Base-by-base conservation (phyloP, 2,329 filamentous ascomycete genomes). In the Aureobasidium uvarum region DNA sequence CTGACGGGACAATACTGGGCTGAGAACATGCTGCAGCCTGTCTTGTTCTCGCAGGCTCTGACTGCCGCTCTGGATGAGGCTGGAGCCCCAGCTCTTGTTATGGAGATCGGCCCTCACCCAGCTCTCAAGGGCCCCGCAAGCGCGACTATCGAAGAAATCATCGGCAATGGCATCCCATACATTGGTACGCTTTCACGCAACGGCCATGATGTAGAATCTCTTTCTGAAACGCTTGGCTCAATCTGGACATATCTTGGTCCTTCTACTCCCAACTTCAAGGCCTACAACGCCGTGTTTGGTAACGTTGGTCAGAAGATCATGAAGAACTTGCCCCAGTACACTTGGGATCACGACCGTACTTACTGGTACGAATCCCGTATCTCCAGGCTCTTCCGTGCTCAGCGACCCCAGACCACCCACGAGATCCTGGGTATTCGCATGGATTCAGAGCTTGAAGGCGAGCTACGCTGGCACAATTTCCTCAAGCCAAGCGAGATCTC, bases 31-130 rank as follows among this genome's bases (percentile, higher is more conserved):
- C 66, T 72, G 0, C 70, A 74, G 18, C 73, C 79, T 1, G 79
- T 81, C 0, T 68, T 78, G 0, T 83, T 81, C 63, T 70, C 71
- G 5, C 74, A 80, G 52, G 80, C 81, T 0, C 51, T 82, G 1
- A 64, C 33, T 11, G 51, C 31, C 45, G 76, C 2, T 6, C 75
- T 6, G n/a, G 69, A 3, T 41, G 67, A 8, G 18, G 31, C 23
- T 39, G 70, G 69, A 0, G 46, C 68, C 0, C 73, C 77, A 23
- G 74, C 78, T 41, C 71, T 77, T 14, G 74, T 69, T 18, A 69
- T 82, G 5, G 81, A 82, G 56, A 67, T 81, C 7, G 80, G 80
- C 0, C 78, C 80, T 1, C 80, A 81, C 64, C 75, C 79, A 0
- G 75, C 77, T 2, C 72, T 83, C 5, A 78, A 76, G 67, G 74